phyloP scores from a whole-genome alignment of 306 rosid genomes.

The Cicer pinnatifidum region DNA sequence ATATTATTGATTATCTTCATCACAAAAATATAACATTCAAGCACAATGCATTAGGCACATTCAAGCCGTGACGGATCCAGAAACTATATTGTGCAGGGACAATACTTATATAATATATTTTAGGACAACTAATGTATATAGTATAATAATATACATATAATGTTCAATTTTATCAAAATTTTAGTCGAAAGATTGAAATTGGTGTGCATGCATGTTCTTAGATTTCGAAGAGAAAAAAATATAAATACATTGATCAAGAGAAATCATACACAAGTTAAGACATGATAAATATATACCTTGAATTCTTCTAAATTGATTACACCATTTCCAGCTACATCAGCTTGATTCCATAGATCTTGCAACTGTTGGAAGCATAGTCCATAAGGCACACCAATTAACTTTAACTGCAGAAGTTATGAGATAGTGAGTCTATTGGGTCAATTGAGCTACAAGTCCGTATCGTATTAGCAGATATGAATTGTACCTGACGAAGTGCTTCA shows the following conservation, averaged over 20 bases:
- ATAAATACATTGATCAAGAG: slow-evolving; percentile 1
- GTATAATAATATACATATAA: too few species aligned
- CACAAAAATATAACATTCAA: slow-evolving; percentile 16
- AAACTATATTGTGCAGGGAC: background rate
- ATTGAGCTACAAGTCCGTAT: background rate
- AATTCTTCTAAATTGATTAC: slow-evolving; percentile 75
- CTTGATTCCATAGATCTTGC: slow-evolving; percentile 84
- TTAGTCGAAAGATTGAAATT: too few species aligned
- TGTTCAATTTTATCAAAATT: too few species aligned
- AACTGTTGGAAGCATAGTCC: slow-evolving; percentile 80
- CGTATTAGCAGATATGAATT: slow-evolving; percentile 1
- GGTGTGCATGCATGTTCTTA: background rate
- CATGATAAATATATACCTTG: slow-evolving; percentile 57
- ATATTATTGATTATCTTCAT: slow-evolving; percentile 9
- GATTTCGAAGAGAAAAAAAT: background rate
- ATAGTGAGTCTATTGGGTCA: slow-evolving; percentile 32
- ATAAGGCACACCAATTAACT: slow-evolving; percentile 63
- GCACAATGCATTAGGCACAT: background rate
- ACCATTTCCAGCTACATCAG: slow-evolving; percentile 76
- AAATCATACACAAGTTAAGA: slow-evolving; percentile 25
- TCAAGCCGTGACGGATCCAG: background rate
- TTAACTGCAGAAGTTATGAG: slow-evolving; percentile 57
- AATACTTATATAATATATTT: too few species aligned
- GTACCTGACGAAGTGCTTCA: slow-evolving; percentile 80
- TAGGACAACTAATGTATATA: too few species aligned